A percentile compares a stretch with the other conserved stretches of the same genome.
phyloP scores from a whole-genome alignment of 1,284 basidiomycete genomes.

The Rhodotorula mucilaginosa region DNA sequence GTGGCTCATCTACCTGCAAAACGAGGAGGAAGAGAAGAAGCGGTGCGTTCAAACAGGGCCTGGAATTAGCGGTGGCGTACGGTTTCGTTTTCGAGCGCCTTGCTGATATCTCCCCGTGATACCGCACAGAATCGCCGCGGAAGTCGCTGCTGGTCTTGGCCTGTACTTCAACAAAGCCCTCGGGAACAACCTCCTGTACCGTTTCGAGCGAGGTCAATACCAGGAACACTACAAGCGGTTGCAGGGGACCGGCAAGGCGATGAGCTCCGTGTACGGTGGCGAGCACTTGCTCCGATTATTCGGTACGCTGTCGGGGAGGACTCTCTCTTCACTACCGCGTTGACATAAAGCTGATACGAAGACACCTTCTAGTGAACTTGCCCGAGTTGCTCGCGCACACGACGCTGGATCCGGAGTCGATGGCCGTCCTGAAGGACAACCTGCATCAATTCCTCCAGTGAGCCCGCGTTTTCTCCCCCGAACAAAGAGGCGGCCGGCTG shows the following conservation, averaged over 20 bases:
- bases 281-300: slow-evolving; percentile 91
- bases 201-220: slow-evolving; percentile 91
- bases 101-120: neutral
- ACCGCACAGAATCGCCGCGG: slow-evolving; percentile 47
- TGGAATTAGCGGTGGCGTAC: too few species aligned
- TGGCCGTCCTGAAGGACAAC: slow-evolving; percentile 80
- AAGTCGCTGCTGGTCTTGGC: slow-evolving; percentile 82
- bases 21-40: slow-evolving; percentile 35
- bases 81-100: too few species aligned
- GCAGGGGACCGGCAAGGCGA: slow-evolving; percentile 63
- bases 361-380: slow-evolving; percentile 54
- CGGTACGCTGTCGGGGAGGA: slow-evolving; percentile 58
- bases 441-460: slow-evolving; percentile 83
- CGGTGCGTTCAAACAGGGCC: slow-evolving; percentile 13
- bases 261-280: slow-evolving; percentile 89
- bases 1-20: slow-evolving; percentile 59
- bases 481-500: too few species aligned
- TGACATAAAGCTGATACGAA: neutral
- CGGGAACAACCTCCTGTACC: slow-evolving; percentile 86
- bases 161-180: slow-evolving; percentile 91
- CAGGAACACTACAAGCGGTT: slow-evolving; percentile 68
- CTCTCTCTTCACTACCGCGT: neutral
- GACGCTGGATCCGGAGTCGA: slow-evolving; percentile 84
- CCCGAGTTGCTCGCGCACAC: slow-evolving; percentile 79
- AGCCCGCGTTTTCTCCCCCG: slow-evolving; percentile 47